A percentile compares a stretch with the other conserved stretches of the same genome.
Conservation (phyloP, 129 eudicot species). For the Artemisia argyi region DNA sequence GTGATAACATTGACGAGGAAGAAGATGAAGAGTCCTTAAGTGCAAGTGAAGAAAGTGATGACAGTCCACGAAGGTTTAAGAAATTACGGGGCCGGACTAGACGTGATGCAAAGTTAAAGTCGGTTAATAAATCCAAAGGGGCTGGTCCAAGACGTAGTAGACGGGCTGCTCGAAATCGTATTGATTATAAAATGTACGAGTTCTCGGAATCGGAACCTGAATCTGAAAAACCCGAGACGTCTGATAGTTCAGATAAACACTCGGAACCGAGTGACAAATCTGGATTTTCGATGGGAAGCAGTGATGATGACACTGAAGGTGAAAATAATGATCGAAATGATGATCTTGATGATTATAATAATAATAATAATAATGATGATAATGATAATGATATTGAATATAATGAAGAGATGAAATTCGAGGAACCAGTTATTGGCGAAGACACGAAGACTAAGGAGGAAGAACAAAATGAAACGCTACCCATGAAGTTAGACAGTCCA, state of each 20-base stretch:
- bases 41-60: slow-evolving; percentile 75
- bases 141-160: slow-evolving; percentile 82
- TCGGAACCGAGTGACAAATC: slow-evolving; percentile 45
- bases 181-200: slow-evolving; percentile 65
- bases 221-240: slow-evolving; percentile 48
- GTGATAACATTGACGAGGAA: slow-evolving; percentile 68
- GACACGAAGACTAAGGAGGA: slow-evolving; percentile 34
- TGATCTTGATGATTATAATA: slow-evolving; percentile 38
- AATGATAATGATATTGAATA: slow-evolving; percentile 35
- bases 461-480: slow-evolving; percentile 31
- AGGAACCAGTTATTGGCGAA: slow-evolving; percentile 41
- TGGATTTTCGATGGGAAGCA: slow-evolving; percentile 56
- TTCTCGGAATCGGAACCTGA: slow-evolving; percentile 83
- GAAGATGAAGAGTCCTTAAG: slow-evolving; percentile 55
- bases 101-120: slow-evolving; percentile 61
- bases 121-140: slow-evolving; percentile 46
- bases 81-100: slow-evolving; percentile 59
- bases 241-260: slow-evolving; percentile 43
- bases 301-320: slow-evolving; percentile 55
- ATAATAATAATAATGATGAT: slow-evolving; percentile 34
- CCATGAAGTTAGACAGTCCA: slow-evolving; percentile 42
- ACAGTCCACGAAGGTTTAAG: slow-evolving; percentile 44
- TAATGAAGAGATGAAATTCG: slow-evolving; percentile 40
- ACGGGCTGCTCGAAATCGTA: slow-evolving; percentile 66
- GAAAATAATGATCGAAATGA: slow-evolving; percentile 39